phyloP scores from a whole-genome alignment of 2,329 filamentous ascomycete species.

The Pestalotiopsis sp. region DNA sequence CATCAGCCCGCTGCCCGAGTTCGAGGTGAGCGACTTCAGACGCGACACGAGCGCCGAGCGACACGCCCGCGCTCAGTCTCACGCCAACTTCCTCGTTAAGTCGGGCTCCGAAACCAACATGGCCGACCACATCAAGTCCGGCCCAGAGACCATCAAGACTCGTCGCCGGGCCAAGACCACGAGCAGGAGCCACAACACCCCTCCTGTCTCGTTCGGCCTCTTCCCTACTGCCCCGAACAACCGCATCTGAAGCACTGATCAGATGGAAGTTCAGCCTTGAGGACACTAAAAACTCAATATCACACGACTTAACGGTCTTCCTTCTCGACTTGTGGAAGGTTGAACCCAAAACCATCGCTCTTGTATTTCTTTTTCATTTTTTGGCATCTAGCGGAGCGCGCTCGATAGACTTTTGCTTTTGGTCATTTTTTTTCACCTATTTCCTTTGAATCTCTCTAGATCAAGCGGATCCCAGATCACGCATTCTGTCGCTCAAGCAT shows the following conservation, averaged over 20 bases:
- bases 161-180: constrained; percentile 35
- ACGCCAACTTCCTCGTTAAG: constrained; percentile 27
- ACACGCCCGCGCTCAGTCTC: constrained; percentile 32
- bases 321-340: background rate
- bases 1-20: constrained; percentile 10
- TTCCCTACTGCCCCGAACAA: constrained; percentile 25
- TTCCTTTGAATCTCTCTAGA: background rate
- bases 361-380: background rate
- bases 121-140: constrained; percentile 17
- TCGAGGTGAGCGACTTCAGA: constrained; percentile 12
- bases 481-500: background rate
- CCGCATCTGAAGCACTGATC: background rate
- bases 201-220: constrained; percentile 31
- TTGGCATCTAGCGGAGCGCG: constrained; percentile 4
- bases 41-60: constrained; percentile 25
- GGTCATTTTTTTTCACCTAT: background rate
- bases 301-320: background rate
- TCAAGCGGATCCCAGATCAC: background rate
- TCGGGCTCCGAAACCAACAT: constrained; percentile 15
- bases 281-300: background rate
- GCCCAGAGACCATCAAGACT: constrained; percentile 25
- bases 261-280: background rate
- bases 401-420: constrained; percentile 2
- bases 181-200: constrained; percentile 29
- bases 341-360: background rate